Base-by-base conservation (phyloP, 2,329 filamentous ascomycete species). In the Monilinia vaccinii-corymbosi region DNA sequence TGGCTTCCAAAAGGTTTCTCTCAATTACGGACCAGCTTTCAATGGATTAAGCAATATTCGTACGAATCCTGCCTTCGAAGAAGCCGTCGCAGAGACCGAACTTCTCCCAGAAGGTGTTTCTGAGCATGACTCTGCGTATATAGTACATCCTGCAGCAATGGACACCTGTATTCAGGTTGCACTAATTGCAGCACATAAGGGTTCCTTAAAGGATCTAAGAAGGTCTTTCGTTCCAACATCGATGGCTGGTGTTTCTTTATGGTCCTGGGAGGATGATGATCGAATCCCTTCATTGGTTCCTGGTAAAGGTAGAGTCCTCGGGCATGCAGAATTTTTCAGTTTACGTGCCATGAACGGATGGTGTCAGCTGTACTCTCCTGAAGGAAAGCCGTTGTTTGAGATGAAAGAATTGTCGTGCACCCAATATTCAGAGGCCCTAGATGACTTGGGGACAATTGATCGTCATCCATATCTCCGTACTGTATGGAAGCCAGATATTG, bases 101-200 rank as follows among this genome's bases (percentile, higher is more conserved):
- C 65, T 63, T 21, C 56, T 55, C 42, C 46, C 34, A 16, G 42
- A 21, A 28, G 70, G 67, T 21, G 42, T 56, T 23, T 56, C 53
- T 3, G 31, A 47, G 21, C 42, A 56, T 23, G 76, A 79, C 64
- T 75, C 73, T 72, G 44, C 67, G 8, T 63, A 63, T 44, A 38
- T 82, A 3, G 75, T 84, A 28, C 81, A 84, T 61, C 81, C 81
- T 0, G 75, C 79, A 6, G 82, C 80, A 0, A 72, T 84, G 23
- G 81, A 84, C 63, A 71, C 78, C 2, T 78, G 82, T 70, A 75
- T 84, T 36, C 81, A 84, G 58, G 75, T 75, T 21, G 42, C 31
- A 36, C 18, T 56, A 11, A 56, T 56, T 56, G 42, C 14, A 8
- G 52, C 42, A 13, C 31, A 56, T 18, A 56, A 48, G 10, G 42